Percentiles rank a stretch among this genome's conserved stretches.
phyloP scores from a whole-genome alignment of 1,284 basidiomycete species.

The Naganishia sp. region DNA sequence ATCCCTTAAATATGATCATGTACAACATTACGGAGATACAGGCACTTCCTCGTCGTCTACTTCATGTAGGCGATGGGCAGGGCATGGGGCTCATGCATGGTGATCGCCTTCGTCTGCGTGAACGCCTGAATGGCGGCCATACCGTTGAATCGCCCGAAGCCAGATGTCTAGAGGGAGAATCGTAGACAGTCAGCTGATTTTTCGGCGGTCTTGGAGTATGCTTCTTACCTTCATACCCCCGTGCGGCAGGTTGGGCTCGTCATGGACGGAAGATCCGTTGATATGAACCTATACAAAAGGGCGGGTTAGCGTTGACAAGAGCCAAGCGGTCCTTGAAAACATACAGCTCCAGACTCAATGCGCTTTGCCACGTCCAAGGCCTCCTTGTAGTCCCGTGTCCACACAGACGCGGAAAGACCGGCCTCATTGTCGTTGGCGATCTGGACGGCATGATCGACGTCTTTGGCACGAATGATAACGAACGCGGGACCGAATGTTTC shows the following conservation, averaged over 20 bases:
- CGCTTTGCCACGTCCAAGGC: conserved; percentile 59
- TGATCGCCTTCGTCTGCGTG: conserved; percentile 38
- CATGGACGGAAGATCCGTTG: conserved; percentile 47
- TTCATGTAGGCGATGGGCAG: conserved; percentile 20
- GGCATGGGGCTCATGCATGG: conserved; percentile 21
- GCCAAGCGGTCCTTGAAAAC: conserved; percentile 27
- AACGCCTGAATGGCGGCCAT: conserved; percentile 42
- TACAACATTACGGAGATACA: neutral
- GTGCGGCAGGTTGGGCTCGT: conserved; percentile 44
- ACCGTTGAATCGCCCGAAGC: conserved; percentile 47
- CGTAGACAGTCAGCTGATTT: conserved; percentile 19
- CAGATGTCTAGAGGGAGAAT: conserved; percentile 39
- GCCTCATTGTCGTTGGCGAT: conserved; percentile 60
- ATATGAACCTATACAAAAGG: conserved; percentile 40
- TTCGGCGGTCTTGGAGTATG: conserved; percentile 25
- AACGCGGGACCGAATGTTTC: conserved; percentile 47
- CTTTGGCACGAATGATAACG: conserved; percentile 36
- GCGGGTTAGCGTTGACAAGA: neutral
- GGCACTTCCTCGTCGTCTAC: neutral
- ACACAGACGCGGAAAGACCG: conserved; percentile 60
- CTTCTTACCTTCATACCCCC: conserved; percentile 42
- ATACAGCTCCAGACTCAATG: conserved; percentile 49
- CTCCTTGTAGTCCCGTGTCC: conserved; percentile 59
- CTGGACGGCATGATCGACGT: conserved; percentile 35
- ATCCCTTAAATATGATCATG: neutral